Base-by-base conservation (phyloP, 1,139 yeast species). In the Blastobotrys apis region DNA sequence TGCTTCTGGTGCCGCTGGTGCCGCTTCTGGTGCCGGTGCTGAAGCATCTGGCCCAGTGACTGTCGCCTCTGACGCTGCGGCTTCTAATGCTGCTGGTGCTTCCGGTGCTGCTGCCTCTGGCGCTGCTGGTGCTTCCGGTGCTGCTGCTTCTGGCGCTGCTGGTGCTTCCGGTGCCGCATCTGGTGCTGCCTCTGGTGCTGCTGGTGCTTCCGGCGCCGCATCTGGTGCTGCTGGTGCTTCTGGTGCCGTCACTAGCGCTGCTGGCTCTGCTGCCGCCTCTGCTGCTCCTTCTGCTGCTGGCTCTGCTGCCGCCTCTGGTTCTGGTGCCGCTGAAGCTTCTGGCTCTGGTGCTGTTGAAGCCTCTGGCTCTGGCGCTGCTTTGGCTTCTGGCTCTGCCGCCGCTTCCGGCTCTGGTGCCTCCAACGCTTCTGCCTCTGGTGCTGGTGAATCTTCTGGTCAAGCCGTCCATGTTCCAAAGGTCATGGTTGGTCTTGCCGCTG, bases 401-500 rank as follows among this genome's bases (percentile, higher is more conserved):
- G 37, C 40, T n/a, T 9, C 46, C 20, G 33, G 29, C 17, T 20
- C 47, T 9, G 31, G 27, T 13, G 37, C 32, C 15, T 23, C 35
- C 33, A 31, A 22, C 41, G 25, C 41, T 31, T 31, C 44, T 5
- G 41, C 45, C 12, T 32, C 48, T 20, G 44, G 38, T 22, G 27
- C 45, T 13, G 45, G 30, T 15, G 35, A 44, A 16, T 33, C 43
- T 25, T 43, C 39, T 17, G 44, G 34, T 22, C 33, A 12, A 26
- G 23, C 47, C 30, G 16, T 17, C 23, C 48, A 44, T 41, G 43
- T 49, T 19, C 50, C 57, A 17, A 47, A 50, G 47, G 48, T 47
- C 37, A 39, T 49, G 33, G 39, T 52, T 13, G 56, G 55, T 20
- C 43, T 54, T 13, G 40, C 43, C 21, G 53, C 46, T 26, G 49